Conservation (phyloP, 225 moss, liverwort and hornwort species). For the Sphagnum tenellum region DNA sequence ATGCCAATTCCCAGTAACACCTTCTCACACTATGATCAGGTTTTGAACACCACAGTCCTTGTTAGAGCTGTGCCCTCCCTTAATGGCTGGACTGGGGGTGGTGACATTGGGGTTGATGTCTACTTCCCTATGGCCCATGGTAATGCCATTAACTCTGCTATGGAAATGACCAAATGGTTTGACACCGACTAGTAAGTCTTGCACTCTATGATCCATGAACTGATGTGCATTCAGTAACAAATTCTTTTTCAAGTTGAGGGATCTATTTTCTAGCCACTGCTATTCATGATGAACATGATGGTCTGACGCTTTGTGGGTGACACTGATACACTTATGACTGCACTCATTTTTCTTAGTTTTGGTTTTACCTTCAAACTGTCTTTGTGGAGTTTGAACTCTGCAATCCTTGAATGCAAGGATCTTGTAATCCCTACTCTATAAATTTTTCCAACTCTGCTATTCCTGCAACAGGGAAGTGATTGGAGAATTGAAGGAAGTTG, state of each 20-base stretch:
- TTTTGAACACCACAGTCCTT: conserved; percentile 73
- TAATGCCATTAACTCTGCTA: conserved; percentile 72
- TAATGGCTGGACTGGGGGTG: conserved; percentile 48
- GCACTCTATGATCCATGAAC: too few relatives aligned
- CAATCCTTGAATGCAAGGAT: background rate
- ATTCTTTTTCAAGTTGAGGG: too few relatives aligned
- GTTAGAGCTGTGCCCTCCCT: conserved; percentile 62
- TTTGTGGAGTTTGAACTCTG: too few relatives aligned
- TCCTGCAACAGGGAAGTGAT: conserved; percentile 26
- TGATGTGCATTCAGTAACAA: too few relatives aligned
- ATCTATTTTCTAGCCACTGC: too few relatives aligned
- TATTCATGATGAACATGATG: too few relatives aligned
- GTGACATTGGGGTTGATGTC: conserved; percentile 54
- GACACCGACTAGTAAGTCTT: conserved; percentile 85
- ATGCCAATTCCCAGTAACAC: conserved; percentile 69
- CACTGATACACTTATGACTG: too few relatives aligned
- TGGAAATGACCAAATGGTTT: conserved; percentile 99
- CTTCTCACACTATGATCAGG: conserved; percentile 84
- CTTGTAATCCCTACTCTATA: background rate
- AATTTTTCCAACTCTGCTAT: too few relatives aligned
- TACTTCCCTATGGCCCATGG: conserved; percentile 83
- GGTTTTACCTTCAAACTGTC: too few relatives aligned
- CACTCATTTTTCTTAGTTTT: too few relatives aligned
- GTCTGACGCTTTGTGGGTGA: too few relatives aligned
- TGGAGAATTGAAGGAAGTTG: conserved; percentile 41